Evolutionary conservation across 2,329 filamentous ascomycete species (phyloP).

Genomic region (Nannizziopsis barbatae): DNA sequence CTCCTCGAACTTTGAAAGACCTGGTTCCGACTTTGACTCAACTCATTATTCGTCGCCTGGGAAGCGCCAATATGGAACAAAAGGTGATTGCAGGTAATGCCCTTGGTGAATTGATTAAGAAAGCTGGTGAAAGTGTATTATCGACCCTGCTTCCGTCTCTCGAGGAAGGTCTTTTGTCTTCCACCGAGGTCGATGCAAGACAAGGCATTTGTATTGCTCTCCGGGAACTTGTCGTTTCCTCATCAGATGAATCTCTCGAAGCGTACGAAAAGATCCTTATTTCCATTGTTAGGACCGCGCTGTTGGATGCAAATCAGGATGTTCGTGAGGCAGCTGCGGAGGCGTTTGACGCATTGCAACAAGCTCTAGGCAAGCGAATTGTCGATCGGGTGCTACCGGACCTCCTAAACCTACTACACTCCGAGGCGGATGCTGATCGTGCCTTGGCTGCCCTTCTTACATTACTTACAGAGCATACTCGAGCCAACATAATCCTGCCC

Average conservation of each 20-base stretch:
- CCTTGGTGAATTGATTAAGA: constrained; percentile 89
- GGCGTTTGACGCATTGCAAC: constrained; percentile 89
- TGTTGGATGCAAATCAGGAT: constrained; percentile 79
- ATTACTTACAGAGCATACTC: constrained; percentile 80
- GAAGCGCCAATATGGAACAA: constrained; percentile 95
- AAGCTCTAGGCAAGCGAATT: constrained; percentile 83
- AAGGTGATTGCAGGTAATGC: constrained; percentile 98
- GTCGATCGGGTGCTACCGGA: constrained; percentile 92
- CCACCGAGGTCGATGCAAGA: constrained; percentile 82
- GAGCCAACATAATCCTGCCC: constrained; percentile 91
- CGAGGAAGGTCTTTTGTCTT: constrained; percentile 77
- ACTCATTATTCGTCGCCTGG: constrained; percentile 83
- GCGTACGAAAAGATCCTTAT: constrained; percentile 93
- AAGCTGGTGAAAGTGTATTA: constrained; percentile 87
- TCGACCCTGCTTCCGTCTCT: constrained; percentile 79
- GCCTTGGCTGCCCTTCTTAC: constrained; percentile 87
- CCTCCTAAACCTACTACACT: constrained; percentile 77
- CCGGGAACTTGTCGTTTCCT: constrained; percentile 82
- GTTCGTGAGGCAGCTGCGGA: constrained; percentile 93
- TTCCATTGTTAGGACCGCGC: constrained; percentile 80
- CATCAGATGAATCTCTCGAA: constrained; percentile 76
- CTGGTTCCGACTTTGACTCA: constrained; percentile 89
- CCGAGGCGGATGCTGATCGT: constrained; percentile 78
- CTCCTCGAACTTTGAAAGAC: constrained; percentile 84
- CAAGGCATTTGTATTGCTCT: constrained; percentile 96